phyloP scores from a whole-genome alignment of 306 rosid species.

The Mimosa pudica region DNA sequence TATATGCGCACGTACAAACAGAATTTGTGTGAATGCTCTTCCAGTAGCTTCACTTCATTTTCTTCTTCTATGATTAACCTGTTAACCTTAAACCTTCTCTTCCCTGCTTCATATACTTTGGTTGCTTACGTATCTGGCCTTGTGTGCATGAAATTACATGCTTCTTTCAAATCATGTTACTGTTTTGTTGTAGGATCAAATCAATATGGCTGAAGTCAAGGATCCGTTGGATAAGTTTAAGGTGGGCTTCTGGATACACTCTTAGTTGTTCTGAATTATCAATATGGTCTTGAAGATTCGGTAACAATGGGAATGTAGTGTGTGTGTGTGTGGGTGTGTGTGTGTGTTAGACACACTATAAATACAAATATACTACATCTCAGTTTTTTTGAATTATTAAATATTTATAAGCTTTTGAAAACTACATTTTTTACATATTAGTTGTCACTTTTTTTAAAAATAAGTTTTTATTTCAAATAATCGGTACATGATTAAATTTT shows the following conservation, averaged over 20 bases:
- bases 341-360: neutral
- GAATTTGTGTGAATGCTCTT: neutral
- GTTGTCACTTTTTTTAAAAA: neutral
- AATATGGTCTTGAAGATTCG: slow-evolving; percentile 1
- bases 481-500: neutral
- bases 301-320: neutral
- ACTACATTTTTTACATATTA: neutral
- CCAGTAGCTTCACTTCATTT: neutral
- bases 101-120: neutral
- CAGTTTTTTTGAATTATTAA: neutral
- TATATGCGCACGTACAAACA: neutral
- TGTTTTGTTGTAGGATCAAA: slow-evolving; percentile 74
- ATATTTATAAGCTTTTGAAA: neutral
- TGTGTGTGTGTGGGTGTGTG: too few species aligned
- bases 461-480: neutral
- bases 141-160: slow-evolving; percentile 15
- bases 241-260: slow-evolving; percentile 48
- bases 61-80: neutral
- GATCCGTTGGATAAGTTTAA: slow-evolving; percentile 78
- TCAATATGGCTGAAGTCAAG: slow-evolving; percentile 82
- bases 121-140: slow-evolving; percentile 33
- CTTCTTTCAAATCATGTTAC: slow-evolving; percentile 32
- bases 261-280: neutral
- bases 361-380: neutral
- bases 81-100: neutral